A percentile compares a stretch with the other conserved stretches of the same genome.
These are phyloP conservation scores for Hemerocallis citrina DNA, from an alignment of 106 monocot genomes.

Conservation along the genomic window DNA sequence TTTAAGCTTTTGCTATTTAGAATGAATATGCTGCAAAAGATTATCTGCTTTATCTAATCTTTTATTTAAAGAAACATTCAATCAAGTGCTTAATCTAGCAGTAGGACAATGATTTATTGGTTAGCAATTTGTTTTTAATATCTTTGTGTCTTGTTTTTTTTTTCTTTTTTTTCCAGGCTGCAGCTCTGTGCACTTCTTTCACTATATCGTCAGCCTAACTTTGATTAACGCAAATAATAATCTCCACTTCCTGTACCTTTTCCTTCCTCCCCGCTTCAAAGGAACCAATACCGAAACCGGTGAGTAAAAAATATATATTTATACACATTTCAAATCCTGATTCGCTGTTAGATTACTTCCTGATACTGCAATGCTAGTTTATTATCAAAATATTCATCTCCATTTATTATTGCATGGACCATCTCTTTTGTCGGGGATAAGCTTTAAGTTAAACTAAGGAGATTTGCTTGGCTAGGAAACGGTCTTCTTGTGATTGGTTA, in stretches of 20 bases:
- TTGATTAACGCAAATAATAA: slow-evolving; percentile 3
- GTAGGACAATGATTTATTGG: background rate
- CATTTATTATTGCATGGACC: background rate
- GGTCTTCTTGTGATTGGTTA: too few relatives aligned
- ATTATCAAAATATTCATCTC: background rate
- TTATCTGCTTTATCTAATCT: slow-evolving; percentile 10
- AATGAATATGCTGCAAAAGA: slow-evolving; percentile 17
- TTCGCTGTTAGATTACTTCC: too few relatives aligned
- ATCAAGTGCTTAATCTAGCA: background rate
- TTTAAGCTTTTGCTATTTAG: background rate
- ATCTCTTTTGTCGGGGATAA: too few relatives aligned
- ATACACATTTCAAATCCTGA: too few relatives aligned
- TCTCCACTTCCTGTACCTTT: background rate
- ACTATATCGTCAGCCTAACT: background rate
- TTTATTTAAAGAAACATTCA: background rate
- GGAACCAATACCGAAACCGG: slow-evolving; percentile 1
- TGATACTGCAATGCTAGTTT: too few relatives aligned
- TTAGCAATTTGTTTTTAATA: background rate
- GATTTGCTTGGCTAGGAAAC: too few relatives aligned
- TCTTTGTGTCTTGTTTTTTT: background rate
- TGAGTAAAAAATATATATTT: background rate
- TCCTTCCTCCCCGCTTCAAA: background rate
- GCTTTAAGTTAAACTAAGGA: too few relatives aligned
- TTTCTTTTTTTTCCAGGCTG: background rate
- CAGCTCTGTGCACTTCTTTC: slow-evolving; percentile 5